Conservation (phyloP, 441 rosid genomes). For the Euphorbia celastroides region DNA sequence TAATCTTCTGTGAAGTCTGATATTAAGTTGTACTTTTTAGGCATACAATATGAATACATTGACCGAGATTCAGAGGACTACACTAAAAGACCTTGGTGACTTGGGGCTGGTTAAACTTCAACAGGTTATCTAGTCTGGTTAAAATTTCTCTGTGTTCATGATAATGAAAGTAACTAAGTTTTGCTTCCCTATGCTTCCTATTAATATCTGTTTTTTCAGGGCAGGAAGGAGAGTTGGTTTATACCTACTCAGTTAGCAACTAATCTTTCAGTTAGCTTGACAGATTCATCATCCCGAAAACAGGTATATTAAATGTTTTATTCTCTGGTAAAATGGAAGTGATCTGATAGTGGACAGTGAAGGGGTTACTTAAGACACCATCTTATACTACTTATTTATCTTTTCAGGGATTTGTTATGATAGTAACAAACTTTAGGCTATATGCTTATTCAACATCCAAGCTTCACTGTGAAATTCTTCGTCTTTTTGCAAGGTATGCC, state of each 20-base stretch:
- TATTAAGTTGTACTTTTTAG: constrained; percentile 27
- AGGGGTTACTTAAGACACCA: neutral
- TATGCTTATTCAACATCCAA: constrained; percentile 90
- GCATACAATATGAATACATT: constrained; percentile 81
- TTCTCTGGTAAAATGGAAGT: neutral
- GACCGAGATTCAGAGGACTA: constrained; percentile 59
- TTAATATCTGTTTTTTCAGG: constrained; percentile 42
- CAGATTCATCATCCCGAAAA: constrained; percentile 84
- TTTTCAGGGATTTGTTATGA: constrained; percentile 79
- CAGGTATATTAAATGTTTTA: constrained; percentile 39
- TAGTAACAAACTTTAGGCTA: constrained; percentile 93
- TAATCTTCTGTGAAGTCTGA: constrained; percentile 1
- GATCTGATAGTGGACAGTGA: neutral
- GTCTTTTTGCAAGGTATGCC: constrained; percentile 78
- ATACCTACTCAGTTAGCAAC: constrained; percentile 91
- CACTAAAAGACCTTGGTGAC: constrained; percentile 89
- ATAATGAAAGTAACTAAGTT: neutral
- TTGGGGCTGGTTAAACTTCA: constrained; percentile 95
- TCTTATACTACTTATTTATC: constrained; percentile 5
- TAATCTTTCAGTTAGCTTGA: constrained; percentile 80
- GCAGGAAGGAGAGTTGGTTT: constrained; percentile 96
- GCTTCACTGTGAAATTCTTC: constrained; percentile 83
- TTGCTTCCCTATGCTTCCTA: neutral
- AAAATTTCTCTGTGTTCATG: constrained; percentile 6
- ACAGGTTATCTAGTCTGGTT: constrained; percentile 50